These are phyloP conservation scores for Cryphonectria radicalis DNA, from an alignment of 2,329 filamentous ascomycete species.

Conservation along the genomic window DNA sequence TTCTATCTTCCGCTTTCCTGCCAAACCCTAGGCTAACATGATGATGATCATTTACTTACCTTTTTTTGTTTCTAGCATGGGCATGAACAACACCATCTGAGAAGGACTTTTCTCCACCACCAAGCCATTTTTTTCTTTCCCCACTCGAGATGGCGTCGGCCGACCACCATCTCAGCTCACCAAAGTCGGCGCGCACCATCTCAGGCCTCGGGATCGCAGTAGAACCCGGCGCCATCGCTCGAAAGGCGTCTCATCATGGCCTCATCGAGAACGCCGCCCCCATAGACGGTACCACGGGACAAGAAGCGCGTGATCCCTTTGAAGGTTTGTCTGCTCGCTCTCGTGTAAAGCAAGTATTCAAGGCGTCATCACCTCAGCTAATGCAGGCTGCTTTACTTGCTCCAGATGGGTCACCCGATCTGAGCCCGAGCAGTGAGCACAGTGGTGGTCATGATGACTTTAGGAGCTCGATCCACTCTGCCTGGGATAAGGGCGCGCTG, in stretches of 20 bases:
- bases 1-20: background rate
- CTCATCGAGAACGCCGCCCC: conserved; percentile 23
- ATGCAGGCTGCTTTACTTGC: background rate
- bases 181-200: conserved; percentile 5
- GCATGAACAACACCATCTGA: background rate
- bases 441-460: conserved; percentile 5
- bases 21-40: background rate
- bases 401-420: background rate
- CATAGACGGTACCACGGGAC: background rate
- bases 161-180: background rate
- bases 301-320: conserved; percentile 12
- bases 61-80: background rate
- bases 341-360: background rate
- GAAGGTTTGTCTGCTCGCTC: conserved; percentile 1
- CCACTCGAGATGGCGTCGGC: background rate
- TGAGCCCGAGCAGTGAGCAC: background rate
- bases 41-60: background rate
- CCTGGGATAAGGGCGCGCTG: conserved; percentile 25
- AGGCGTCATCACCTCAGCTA: conserved; percentile 4
- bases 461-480: conserved; percentile 21
- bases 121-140: background rate
- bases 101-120: background rate
- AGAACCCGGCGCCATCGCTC: conserved; percentile 9
- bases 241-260: conserved; percentile 18
- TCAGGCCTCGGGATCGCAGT: conserved; percentile 22